Conservation (phyloP, 2,329 filamentous ascomycete species). For the Cryphonectria parasitica region DNA sequence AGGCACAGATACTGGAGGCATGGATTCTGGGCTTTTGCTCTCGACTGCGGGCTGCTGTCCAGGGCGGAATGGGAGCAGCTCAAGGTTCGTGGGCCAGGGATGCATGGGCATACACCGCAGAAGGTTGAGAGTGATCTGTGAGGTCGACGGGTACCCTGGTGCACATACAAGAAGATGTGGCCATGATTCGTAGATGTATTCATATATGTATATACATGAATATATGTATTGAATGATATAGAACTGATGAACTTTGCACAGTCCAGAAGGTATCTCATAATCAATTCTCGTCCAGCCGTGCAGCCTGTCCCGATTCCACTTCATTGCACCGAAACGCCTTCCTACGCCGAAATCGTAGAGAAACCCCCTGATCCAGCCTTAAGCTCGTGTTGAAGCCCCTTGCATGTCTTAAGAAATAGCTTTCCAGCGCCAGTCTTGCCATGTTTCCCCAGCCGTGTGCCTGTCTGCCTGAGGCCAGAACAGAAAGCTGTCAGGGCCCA, state of each 20-base stretch:
- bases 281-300: not conserved
- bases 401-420: not conserved
- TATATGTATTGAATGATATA: not conserved
- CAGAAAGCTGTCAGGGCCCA: not conserved
- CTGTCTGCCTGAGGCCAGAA: not conserved
- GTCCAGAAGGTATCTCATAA: not conserved
- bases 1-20: conserved; percentile 49
- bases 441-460: not conserved
- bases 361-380: not conserved
- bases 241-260: not conserved
- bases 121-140: not conserved
- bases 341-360: not conserved
- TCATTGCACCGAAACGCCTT: not conserved
- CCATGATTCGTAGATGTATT: not conserved
- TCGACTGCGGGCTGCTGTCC: conserved; percentile 44
- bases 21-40: conserved; percentile 54
- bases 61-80: conserved; percentile 21
- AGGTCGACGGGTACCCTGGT: not conserved
- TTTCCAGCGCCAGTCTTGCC: not conserved
- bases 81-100: not conserved
- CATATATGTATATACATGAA: not conserved
- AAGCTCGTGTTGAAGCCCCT: not conserved
- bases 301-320: not conserved
- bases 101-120: not conserved
- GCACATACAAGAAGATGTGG: not conserved